phyloP scores from a whole-genome alignment of 2,329 filamentous ascomycete species.

The Monilinia aucupariae region DNA sequence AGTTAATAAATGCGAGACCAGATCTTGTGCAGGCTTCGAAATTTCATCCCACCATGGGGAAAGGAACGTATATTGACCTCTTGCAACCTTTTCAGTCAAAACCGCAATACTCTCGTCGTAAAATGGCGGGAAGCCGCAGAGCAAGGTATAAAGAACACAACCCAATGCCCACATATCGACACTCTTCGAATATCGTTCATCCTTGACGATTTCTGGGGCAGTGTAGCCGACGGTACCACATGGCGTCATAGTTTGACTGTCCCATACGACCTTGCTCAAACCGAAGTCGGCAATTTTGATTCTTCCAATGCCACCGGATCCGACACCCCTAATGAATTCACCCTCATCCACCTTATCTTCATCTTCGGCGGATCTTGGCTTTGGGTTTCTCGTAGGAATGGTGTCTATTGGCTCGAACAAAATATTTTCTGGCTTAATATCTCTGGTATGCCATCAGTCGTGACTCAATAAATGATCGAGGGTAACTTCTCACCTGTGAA shows the following conservation, averaged over 20 bases:
- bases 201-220: conserved; percentile 96
- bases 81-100: conserved; percentile 93
- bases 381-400: conserved; percentile 71
- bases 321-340: conserved; percentile 77
- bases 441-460: conserved; percentile 50
- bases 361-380: conserved; percentile 78
- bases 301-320: conserved; percentile 81
- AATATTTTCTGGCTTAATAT: conserved; percentile 98
- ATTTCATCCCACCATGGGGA: conserved; percentile 99
- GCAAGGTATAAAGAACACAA: conserved; percentile 91
- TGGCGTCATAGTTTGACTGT: conserved; percentile 97
- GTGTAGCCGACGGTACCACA: conserved; percentile 98
- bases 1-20: conserved; percentile 87
- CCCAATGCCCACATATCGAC: conserved; percentile 99
- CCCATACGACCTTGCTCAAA: conserved; percentile 96
- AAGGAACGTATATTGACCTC: conserved; percentile 93
- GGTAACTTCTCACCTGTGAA: conserved; percentile 71
- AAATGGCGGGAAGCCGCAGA: conserved; percentile 97
- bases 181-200: conserved; percentile 96
- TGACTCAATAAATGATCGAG: neutral
- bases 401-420: conserved; percentile 85
- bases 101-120: conserved; percentile 98
- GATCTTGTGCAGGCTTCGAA: conserved; percentile 86
- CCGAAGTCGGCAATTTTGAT: conserved; percentile 99
- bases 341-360: conserved; percentile 98